Base-by-base conservation (phyloP, 129 eudicot species). In the Chrysanthemum seticuspe region DNA sequence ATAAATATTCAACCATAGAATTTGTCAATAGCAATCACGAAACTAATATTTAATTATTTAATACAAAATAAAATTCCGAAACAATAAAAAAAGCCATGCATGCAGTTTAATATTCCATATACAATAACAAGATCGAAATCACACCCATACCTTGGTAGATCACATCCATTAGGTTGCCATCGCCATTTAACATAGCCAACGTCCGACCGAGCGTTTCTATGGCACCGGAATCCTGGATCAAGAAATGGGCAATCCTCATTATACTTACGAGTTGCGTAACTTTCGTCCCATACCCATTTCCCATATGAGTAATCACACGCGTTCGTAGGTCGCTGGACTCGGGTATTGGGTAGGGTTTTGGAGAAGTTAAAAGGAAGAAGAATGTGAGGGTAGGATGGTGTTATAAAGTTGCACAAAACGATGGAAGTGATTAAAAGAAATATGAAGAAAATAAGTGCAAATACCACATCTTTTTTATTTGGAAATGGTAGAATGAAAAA, bases 211-310 rank as follows among this genome's bases (percentile, higher is more conserved):
- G 95, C 95, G 15, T 77, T 89, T 6, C 62, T 62, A 27, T 70
- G 95, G 81, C 98, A 92, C 40, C 83, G 87, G 74, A 92, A 92
- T 2, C 98, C 95, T 2, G 90, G 95, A 81, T 92, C 96, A 76
- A 92, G 85, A 76, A 92, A 89, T 23, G 82, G 88, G 79, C 98
- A 92, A 6, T 78, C 74, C 83, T 92, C 96, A 3, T 68, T 55
- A 73, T 92, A 92, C 21, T 73, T 71, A 45, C 62, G 65, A 14
- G 40, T 29, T 12, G 82, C 84, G 49, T 87, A 86, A 44, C 48
- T 79, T 68, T 80, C 88, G 13, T 92, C 96, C 81, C 85, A 81
- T 44, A 92, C 84, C 96, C 96, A 92, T 71, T 76, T 80, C 5
- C 98, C 98, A 34, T 71, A 29, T 0, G 95, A 89, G 18, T 81